Conservation (phyloP, 495 filamentous ascomycete species). For the Thermothielavioides terrestris region DNA sequence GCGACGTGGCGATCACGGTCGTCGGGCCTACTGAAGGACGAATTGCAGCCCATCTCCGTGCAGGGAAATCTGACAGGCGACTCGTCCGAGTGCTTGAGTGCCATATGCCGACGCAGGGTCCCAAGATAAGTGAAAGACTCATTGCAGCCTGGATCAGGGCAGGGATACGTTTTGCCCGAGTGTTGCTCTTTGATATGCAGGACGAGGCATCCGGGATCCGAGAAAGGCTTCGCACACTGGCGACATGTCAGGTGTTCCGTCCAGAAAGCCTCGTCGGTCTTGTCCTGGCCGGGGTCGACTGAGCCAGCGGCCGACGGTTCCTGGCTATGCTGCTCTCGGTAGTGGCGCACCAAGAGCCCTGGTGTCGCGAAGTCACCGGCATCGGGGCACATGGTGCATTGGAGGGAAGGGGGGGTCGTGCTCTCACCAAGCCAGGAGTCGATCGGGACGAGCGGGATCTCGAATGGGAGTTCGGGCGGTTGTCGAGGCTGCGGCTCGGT, state of each 20-base stretch:
- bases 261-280: neutral
- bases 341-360: neutral
- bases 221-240: no score
- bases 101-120: no score
- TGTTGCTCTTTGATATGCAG: no score
- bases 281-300: neutral
- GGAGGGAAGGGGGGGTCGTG: neutral
- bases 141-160: no score
- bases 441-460: neutral
- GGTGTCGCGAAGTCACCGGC: neutral
- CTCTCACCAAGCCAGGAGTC: neutral
- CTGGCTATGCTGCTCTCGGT: neutral
- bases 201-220: no score
- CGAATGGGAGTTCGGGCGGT: neutral
- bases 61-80: no score
- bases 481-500: neutral
- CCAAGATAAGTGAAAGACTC: no score
- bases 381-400: neutral
- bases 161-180: no score
- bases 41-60: no score
- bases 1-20: no score
- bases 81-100: no score
- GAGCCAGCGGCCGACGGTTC: neutral
- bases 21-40: no score
- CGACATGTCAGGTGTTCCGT: slow-evolving; percentile 2